phyloP scores from a whole-genome alignment of 495 filamentous ascomycete genomes.

The Antarctomyces pellizariae region DNA sequence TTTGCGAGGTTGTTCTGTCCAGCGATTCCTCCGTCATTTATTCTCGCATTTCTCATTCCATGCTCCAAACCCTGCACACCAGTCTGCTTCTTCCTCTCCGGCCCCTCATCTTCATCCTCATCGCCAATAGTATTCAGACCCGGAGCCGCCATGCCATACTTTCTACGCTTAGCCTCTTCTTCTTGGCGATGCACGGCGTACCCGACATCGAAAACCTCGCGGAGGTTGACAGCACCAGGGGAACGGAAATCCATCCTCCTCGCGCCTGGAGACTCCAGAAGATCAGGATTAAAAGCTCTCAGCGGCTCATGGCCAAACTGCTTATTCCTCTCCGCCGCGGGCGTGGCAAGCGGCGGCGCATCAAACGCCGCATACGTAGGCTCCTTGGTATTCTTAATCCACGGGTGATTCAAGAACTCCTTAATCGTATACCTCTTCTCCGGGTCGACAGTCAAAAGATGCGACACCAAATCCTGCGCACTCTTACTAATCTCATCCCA shows the following conservation, averaged over 20 bases:
- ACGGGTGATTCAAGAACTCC: slow-evolving; percentile 78
- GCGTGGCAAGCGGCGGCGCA: slow-evolving; percentile 55
- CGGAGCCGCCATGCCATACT: slow-evolving; percentile 35
- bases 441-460: slow-evolving; percentile 81
- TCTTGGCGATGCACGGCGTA: slow-evolving; percentile 94
- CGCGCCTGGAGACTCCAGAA: slow-evolving; percentile 29
- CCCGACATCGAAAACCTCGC: slow-evolving; percentile 91
- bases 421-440: slow-evolving; percentile 74
- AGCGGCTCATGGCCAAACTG: slow-evolving; percentile 18
- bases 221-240: slow-evolving; percentile 80
- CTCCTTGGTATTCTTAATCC: slow-evolving; percentile 65
- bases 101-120: slow-evolving; percentile 36
- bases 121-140: slow-evolving; percentile 40
- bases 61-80: slow-evolving; percentile 66
- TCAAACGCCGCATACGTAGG: slow-evolving; percentile 47
- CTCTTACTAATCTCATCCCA: slow-evolving; percentile 97
- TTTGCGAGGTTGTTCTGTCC: too few species aligned
- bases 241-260: slow-evolving; percentile 81
- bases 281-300: slow-evolving; percentile 31
- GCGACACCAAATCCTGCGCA: slow-evolving; percentile 81
- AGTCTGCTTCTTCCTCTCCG: slow-evolving; percentile 31
- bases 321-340: slow-evolving; percentile 28
- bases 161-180: slow-evolving; percentile 80
- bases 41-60: slow-evolving; percentile 58
- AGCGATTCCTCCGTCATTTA: slow-evolving; percentile 30